Evolutionary conservation across 2,329 filamentous ascomycete species (phyloP), one percentile per base, ranked within the genome.

Genomic region (Juglanconis juglandina): DNA sequence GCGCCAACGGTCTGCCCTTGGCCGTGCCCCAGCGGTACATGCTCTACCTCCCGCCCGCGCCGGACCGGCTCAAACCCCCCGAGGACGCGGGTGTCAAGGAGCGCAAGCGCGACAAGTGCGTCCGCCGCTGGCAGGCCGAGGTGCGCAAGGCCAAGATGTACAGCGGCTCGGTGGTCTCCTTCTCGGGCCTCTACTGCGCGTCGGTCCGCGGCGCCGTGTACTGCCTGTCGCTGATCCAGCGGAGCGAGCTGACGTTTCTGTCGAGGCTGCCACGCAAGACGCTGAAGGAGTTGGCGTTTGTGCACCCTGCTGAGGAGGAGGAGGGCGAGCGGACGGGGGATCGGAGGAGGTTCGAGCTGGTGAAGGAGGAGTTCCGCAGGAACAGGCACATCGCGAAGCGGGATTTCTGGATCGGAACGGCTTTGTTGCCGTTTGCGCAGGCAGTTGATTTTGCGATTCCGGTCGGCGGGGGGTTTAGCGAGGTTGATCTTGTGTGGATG

Each of bases 401-500:
- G 3, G 57, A 54, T 13, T 59, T 59, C 14, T 59, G 50, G 50
- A 59, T 54, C 9, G 57, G 50, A 0, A 42, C 50, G 1, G 57
- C 46, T 5, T 13, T 59, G 6, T 35, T 59, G 7, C 57, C 57
- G 4, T 5, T 59, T 44, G 53, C 57, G 24, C 17, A 48, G 7
- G 47, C 44, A 5, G 33, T 59, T 5, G 57, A 59, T 11, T n/a
- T 59, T 1, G 9, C 53, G 4, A 54, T 59, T 8, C 57, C 57
- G n/a, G 42, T 59, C 6, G 53, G 53, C n/a, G 57, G 57, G 5
- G 57, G 57, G 9, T 39, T 59, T 9, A 54, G 50, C 33, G 57
- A 59, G 51, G 57, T 59, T 10, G 48, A 49, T 7, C 37, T 59
- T 42, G 57, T 59, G 34, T 59, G 57, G 57, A 59, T 54, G 57